Percentiles rank a stretch among this genome's conserved stretches.
These are phyloP conservation scores for Colletotrichum chrysophilum DNA, from an alignment of 2,329 filamentous ascomycete species.

Conservation along the genomic window DNA sequence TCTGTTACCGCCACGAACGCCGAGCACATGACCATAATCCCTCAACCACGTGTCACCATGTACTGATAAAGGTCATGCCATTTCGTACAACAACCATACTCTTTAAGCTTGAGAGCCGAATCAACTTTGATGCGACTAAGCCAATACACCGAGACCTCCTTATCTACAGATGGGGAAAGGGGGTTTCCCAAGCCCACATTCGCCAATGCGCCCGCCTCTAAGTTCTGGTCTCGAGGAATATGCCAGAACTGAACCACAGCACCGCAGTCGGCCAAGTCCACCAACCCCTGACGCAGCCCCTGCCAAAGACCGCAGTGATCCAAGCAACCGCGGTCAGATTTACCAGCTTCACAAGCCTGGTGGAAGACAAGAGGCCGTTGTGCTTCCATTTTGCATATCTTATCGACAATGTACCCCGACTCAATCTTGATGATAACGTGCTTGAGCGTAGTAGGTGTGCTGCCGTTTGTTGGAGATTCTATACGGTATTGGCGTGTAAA, in stretches of 20 bases:
- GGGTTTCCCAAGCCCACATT: neutral
- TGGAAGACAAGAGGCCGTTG: neutral
- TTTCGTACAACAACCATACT: no score
- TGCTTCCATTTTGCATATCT: neutral
- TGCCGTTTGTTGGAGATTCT: accelerated
- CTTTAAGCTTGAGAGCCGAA: neutral
- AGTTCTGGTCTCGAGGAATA: neutral
- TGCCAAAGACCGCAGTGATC: neutral
- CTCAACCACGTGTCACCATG: no score
- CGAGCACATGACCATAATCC: neutral
- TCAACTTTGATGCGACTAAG: neutral
- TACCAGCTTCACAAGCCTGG: neutral
- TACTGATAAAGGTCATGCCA: no score
- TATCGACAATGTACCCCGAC: neutral
- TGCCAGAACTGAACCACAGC: neutral
- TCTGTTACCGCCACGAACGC: accelerated
- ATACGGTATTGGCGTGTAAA: accelerated
- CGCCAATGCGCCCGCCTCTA: neutral
- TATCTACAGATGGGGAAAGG: accelerated
- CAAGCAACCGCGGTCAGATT: neutral
- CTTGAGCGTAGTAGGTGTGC: neutral
- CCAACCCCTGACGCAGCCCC: neutral
- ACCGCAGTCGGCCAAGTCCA: neutral
- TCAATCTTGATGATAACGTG: neutral
- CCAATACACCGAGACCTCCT: accelerated